These are phyloP conservation scores for Venturia effusa DNA, from an alignment of 2,329 filamentous ascomycete species.

Conservation along the genomic window DNA sequence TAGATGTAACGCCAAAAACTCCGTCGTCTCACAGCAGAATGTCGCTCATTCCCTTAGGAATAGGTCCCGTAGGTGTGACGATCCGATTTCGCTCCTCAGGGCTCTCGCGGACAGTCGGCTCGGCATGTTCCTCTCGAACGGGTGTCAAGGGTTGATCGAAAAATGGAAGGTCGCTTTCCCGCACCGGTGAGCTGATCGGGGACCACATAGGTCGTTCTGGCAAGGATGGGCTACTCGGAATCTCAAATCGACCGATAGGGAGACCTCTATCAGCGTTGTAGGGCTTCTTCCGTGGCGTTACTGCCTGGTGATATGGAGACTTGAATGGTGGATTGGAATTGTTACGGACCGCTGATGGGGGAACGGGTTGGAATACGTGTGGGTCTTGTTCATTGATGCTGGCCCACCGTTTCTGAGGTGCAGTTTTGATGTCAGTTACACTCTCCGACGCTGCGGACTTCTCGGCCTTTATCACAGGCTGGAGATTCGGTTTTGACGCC, in stretches of 20 bases:
- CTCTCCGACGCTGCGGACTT: background rate
- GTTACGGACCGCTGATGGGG: conserved; percentile 5
- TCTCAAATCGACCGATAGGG: background rate
- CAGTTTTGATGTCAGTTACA: background rate
- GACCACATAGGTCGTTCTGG: background rate
- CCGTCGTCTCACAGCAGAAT: background rate
- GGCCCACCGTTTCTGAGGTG: background rate
- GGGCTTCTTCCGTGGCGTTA: background rate
- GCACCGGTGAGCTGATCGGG: background rate
- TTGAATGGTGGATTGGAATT: conserved; percentile 3
- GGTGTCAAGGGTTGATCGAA: background rate
- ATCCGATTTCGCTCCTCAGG: conserved; percentile 8
- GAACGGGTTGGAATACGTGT: background rate
- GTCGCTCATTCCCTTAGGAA: background rate
- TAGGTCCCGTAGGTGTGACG: background rate
- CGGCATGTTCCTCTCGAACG: background rate
- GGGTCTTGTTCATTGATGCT: background rate
- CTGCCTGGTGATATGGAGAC: background rate
- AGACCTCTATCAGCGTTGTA: background rate
- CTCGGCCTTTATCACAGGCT: background rate
- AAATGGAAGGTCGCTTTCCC: background rate
- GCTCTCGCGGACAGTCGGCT: background rate
- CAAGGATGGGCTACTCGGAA: background rate
- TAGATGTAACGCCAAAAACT: background rate
- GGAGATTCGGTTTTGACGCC: background rate